Percentiles rank a stretch among this genome's conserved stretches.
phyloP scores from a whole-genome alignment of 805 yeast genomes.

The Dipodascus geniculatus region DNA sequence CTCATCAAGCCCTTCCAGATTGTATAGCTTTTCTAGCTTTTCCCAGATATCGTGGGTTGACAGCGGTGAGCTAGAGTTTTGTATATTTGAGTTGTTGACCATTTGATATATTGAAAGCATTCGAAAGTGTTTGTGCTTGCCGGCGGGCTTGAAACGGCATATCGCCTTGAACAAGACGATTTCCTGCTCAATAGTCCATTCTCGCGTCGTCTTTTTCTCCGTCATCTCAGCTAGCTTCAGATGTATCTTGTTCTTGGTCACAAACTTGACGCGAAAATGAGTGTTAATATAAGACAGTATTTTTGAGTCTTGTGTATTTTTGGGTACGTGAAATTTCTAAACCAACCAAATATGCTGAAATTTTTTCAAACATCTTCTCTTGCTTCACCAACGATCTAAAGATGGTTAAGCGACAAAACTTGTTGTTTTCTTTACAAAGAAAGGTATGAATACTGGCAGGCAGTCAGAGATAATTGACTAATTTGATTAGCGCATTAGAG shows the following conservation, averaged over 20 bases:
- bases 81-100: constrained; percentile 16
- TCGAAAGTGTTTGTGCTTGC: constrained; percentile 31
- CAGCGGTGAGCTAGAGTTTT: constrained; percentile 19
- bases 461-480: not conserved
- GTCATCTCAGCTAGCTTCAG: no score
- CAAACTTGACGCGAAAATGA: no score
- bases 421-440: constrained; percentile 25
- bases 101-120: constrained; percentile 24
- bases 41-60: constrained; percentile 45
- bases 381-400: not conserved
- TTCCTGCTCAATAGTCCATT: constrained; percentile 55
- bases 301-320: not conserved
- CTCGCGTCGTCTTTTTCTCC: not conserved
- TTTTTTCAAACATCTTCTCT: not conserved
- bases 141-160: constrained; percentile 60
- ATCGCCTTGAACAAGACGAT: constrained; percentile 47
- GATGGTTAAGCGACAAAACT: constrained; percentile 22
- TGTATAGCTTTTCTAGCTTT: constrained; percentile 41
- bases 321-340: not conserved
- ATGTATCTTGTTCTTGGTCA: no score
- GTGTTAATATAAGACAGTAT: constrained; percentile 1
- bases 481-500: constrained; percentile 44
- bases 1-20: constrained; percentile 46
- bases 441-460: constrained; percentile 11
- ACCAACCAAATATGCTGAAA: not conserved